A percentile compares a stretch with the other conserved stretches of the same genome.
These are phyloP conservation scores for Aspergillus conjunctus DNA, from an alignment of 495 filamentous ascomycete genomes.

Conservation along the genomic window DNA sequence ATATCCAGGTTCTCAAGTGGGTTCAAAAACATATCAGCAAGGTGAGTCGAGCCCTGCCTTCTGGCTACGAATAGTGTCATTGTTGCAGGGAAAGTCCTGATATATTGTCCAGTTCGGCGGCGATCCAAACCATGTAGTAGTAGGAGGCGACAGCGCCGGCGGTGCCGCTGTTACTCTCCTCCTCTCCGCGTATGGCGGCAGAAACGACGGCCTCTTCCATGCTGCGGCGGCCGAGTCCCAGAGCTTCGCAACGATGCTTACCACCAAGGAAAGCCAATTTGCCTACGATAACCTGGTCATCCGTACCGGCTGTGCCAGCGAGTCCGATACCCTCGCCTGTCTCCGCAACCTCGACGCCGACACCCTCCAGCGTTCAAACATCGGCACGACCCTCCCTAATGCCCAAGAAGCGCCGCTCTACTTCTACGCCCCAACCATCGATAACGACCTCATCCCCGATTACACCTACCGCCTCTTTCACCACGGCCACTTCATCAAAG, in stretches of 20 bases:
- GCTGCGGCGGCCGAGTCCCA: constrained; percentile 66
- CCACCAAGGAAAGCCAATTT: constrained; percentile 62
- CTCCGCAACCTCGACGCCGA: constrained; percentile 54
- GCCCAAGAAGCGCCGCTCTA: constrained; percentile 52
- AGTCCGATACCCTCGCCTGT: constrained; percentile 56
- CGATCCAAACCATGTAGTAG: constrained; percentile 68
- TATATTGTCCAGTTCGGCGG: constrained; percentile 62
- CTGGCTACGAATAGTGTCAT: not conserved
- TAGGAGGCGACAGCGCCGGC: constrained; percentile 74
- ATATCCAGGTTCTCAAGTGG: constrained; percentile 68
- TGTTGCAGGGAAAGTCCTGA: not conserved
- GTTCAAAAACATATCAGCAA: constrained; percentile 63
- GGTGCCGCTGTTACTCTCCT: constrained; percentile 67
- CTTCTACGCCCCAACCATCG: constrained; percentile 61
- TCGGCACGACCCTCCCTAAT: constrained; percentile 56
- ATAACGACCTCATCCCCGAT: constrained; percentile 59
- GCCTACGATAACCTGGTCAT: constrained; percentile 63
- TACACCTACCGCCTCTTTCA: constrained; percentile 61
- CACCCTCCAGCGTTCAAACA: constrained; percentile 56
- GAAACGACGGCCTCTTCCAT: constrained; percentile 59
- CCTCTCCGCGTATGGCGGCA: constrained; percentile 62
- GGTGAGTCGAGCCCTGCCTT: constrained; percentile 32
- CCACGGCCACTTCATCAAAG: constrained; percentile 62
- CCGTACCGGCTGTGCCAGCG: constrained; percentile 54
- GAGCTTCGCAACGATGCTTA: constrained; percentile 63